Percentiles rank a stretch among this genome's conserved stretches.
Conservation (phyloP, 495 filamentous ascomycete genomes). For the Lasiosphaeria ovina region DNA sequence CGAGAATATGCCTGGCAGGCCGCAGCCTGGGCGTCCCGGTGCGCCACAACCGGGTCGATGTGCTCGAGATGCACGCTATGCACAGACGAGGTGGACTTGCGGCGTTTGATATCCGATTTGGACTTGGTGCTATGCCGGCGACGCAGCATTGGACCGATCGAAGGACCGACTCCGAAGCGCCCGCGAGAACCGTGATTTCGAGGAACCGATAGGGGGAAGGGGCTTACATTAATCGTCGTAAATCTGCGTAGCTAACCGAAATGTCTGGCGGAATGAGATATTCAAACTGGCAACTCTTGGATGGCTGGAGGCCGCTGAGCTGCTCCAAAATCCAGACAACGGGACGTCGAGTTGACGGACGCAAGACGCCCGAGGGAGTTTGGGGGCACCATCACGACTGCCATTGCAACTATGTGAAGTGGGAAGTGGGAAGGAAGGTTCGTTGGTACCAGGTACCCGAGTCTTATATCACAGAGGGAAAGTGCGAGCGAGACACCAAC, state of each 20-base stretch:
- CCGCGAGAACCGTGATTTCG: not conserved
- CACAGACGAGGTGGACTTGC: constrained; percentile 63
- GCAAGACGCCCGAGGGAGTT: no score
- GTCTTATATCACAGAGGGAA: not conserved
- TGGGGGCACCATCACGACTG: not conserved
- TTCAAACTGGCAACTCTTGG: constrained; percentile 1
- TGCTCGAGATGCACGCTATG: constrained; percentile 47
- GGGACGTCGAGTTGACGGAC: not conserved
- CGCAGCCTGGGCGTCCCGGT: constrained; percentile 63
- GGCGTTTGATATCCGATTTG: constrained; percentile 47
- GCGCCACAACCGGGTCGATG: constrained; percentile 54
- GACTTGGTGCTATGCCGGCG: constrained; percentile 39
- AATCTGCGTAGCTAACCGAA: constrained; percentile 25
- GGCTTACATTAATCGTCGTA: constrained; percentile 11
- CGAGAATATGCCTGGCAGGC: constrained; percentile 64
- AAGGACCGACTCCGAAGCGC: not conserved
- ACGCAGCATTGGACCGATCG: constrained; percentile 43
- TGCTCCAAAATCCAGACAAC: not conserved
- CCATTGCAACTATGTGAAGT: no score
- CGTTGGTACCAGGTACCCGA: not conserved
- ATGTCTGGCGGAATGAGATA: constrained; percentile 21
- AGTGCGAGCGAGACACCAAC: no score
- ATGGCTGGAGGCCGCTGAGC: not conserved
- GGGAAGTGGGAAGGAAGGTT: not conserved
- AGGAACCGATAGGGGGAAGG: constrained; percentile 1